Evolutionary conservation across 805 yeast species (phyloP).

Genomic region (Teunomyces aglyptinius): DNA sequence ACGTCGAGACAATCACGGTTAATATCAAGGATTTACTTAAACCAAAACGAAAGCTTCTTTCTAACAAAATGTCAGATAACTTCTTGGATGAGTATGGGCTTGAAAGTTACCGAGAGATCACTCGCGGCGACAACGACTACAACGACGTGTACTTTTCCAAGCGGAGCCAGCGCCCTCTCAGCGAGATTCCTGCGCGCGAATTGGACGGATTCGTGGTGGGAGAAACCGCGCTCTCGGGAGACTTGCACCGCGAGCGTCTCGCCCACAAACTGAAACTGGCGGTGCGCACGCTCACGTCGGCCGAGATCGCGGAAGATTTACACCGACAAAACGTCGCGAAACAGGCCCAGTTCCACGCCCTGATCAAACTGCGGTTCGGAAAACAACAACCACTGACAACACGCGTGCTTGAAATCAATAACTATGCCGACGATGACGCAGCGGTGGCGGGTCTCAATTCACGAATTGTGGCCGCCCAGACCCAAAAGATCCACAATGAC

Average conservation of each 20-base stretch:
- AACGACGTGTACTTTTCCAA: slow-evolving; percentile 20
- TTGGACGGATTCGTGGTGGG: slow-evolving; percentile 40
- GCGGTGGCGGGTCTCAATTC: slow-evolving; percentile 3
- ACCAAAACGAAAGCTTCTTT: slow-evolving; percentile 28
- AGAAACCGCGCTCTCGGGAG: slow-evolving; percentile 11
- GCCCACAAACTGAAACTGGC: slow-evolving; percentile 10
- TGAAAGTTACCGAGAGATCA: slow-evolving; percentile 27
- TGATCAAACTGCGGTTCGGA: slow-evolving; percentile 27
- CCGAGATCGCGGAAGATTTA: slow-evolving; percentile 26
- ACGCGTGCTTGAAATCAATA: slow-evolving; percentile 36
- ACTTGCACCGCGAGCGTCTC: neutral
- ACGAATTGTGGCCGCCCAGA: neutral
- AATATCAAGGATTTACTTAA: slow-evolving; percentile 21
- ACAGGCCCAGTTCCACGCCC: slow-evolving; percentile 26
- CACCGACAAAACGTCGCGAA: slow-evolving; percentile 23
- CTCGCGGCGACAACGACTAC: slow-evolving; percentile 25
- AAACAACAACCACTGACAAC: slow-evolving; percentile 4
- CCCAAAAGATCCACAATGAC: neutral
- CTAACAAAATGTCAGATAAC: slow-evolving; percentile 28
- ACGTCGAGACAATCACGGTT: slow-evolving; percentile 12
- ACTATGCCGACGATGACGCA: slow-evolving; percentile 22
- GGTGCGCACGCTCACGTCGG: slow-evolving; percentile 19
- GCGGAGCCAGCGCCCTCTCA: slow-evolving; percentile 17
- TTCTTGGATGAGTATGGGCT: slow-evolving; percentile 41
- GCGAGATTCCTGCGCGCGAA: slow-evolving; percentile 23